phyloP scores from a whole-genome alignment of 2,329 filamentous ascomycete species.

The Fusarium sp. region DNA sequence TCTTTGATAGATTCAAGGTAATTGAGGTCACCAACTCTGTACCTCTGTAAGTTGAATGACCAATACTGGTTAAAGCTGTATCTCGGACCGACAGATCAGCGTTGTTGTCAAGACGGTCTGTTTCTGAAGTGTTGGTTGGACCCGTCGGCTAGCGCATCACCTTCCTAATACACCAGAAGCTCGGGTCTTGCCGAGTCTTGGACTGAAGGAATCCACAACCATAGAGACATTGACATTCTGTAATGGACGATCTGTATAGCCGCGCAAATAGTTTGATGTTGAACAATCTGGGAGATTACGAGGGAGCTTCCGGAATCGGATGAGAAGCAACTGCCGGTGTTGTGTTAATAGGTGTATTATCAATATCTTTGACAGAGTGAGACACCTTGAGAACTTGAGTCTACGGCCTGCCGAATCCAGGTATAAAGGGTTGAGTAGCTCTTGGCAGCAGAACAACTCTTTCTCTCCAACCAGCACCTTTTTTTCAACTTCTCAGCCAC shows the following conservation, averaged over 20 bases:
- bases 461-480: rapidly evolving
- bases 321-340: not conserved
- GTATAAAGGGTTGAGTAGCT: not conserved
- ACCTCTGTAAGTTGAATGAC: rapidly evolving
- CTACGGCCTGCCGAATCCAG: rapidly evolving
- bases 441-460: rapidly evolving
- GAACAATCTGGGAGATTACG: not conserved
- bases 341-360: not conserved
- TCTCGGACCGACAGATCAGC: not conserved
- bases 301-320: not conserved
- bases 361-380: rapidly evolving
- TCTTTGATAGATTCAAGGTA: no score
- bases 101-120: not conserved
- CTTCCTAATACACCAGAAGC: not conserved
- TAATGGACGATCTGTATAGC: rapidly evolving
- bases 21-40: no score
- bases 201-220: rapidly evolving
- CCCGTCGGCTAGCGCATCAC: not conserved
- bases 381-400: rapidly evolving
- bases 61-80: not conserved
- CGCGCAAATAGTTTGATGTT: not conserved
- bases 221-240: rapidly evolving
- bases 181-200: not conserved
- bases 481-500: rapidly evolving
- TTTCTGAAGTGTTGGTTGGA: no score